Percentiles rank a stretch among this genome's conserved stretches.
Conservation (phyloP, 2,329 filamentous ascomycete species). For the Epichloe festucae region DNA sequence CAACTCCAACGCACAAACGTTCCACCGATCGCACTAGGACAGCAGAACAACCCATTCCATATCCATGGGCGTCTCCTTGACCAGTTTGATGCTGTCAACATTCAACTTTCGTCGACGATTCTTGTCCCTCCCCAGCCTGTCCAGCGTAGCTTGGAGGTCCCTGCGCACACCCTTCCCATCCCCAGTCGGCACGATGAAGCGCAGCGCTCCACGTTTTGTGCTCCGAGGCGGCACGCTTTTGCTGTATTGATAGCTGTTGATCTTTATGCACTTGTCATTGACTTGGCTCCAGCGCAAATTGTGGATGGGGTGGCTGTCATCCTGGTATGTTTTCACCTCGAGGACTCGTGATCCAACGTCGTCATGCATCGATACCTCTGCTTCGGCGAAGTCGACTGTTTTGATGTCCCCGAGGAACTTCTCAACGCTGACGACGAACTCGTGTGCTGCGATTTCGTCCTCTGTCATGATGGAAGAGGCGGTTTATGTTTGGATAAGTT, state of each 20-base stretch:
- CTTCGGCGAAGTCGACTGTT: background rate
- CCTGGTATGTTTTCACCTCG: background rate
- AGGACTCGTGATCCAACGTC: background rate
- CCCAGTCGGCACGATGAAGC: background rate
- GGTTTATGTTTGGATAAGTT: no score
- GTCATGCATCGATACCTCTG: background rate
- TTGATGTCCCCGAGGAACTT: background rate
- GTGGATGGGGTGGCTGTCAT: slow-evolving; percentile 4
- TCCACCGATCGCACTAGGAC: background rate
- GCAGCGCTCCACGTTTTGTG: background rate
- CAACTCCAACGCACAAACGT: background rate
- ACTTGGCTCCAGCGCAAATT: slow-evolving; percentile 7
- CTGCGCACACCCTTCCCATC: background rate
- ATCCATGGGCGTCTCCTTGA: background rate
- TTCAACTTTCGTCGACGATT: background rate
- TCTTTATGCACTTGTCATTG: slow-evolving; percentile 2
- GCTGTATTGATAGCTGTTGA: slow-evolving; percentile 7
- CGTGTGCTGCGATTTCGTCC: background rate
- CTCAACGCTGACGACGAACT: background rate
- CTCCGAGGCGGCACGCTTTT: background rate
- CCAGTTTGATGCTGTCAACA: background rate
- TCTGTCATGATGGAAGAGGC: background rate
- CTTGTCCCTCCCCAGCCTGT: background rate
- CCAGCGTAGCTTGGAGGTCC: background rate
- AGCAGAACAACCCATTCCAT: slow-evolving; percentile 1